These are phyloP conservation scores for Closterium sp. DNA, from an alignment of 139 green algal species.

Conservation along the genomic window DNA sequence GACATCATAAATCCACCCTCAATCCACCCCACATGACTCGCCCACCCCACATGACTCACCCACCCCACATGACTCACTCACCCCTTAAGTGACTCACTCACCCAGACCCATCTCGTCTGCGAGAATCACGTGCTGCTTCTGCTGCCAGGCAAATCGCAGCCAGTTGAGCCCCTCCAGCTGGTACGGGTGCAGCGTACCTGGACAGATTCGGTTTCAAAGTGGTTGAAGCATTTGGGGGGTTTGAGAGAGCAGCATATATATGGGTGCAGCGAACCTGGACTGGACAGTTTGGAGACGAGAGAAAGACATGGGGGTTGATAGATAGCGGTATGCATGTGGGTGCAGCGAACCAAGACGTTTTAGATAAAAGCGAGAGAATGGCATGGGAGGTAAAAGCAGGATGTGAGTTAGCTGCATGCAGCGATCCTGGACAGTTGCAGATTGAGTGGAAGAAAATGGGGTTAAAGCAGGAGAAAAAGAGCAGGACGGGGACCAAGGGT, in stretches of 20 bases:
- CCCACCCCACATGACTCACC: neutral
- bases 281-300: neutral
- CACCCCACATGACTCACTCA: too few relatives aligned
- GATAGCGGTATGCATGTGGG: slow-evolving; percentile 70
- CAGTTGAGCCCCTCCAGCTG: slow-evolving; percentile 81
- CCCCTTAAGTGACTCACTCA: too few relatives aligned
- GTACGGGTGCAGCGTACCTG: slow-evolving; percentile 68
- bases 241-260: slow-evolving; percentile 60
- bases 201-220: slow-evolving; percentile 48
- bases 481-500: too few relatives aligned
- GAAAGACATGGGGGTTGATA: neutral
- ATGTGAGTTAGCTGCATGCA: neutral
- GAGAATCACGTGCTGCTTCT: slow-evolving; percentile 80
- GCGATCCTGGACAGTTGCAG: too few relatives aligned
- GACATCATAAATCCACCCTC: too few relatives aligned
- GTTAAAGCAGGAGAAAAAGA: neutral
- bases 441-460: neutral
- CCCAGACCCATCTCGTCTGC: slow-evolving; percentile 89
- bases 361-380: neutral
- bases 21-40: too few relatives aligned
- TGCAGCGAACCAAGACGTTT: slow-evolving; percentile 21
- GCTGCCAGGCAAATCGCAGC: slow-evolving; percentile 44
- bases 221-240: too few relatives aligned
- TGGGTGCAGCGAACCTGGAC: slow-evolving; percentile 53
- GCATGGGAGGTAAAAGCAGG: neutral